Evolutionary conservation across 2,329 filamentous ascomycete species (phyloP), one percentile per base, ranked within the genome.

Genomic region (Penicillium sp.): DNA sequence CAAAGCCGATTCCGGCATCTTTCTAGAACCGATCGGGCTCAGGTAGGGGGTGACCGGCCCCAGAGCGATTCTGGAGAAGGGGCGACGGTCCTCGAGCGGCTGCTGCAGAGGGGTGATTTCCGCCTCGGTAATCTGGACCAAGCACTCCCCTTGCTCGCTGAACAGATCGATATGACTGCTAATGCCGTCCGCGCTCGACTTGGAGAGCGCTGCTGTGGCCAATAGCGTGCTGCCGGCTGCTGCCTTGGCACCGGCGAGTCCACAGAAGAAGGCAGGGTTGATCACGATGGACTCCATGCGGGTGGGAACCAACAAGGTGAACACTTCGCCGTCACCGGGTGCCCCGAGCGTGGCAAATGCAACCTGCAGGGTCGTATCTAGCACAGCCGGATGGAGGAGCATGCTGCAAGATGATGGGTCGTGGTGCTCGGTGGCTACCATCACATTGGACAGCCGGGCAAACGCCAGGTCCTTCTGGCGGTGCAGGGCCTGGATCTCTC

Each of bases 311-410:
- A 35, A 13, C 41, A 49, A 19, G 5, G 44, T 49, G 7, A 15
- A 41, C 8, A 57, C 1, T 19, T 38, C 29, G 2, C 54, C 62
- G 31, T 61, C 54, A 17, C 35, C 58, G 4, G 62, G 62, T n/a
- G 41, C 38, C 6, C 48, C 53, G 31, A 46, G 19, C 7, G 58
- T 58, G 8, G 41, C 53, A 17, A 50, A 13, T 1, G 58, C 15
- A 5, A 26, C 30, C 30, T 64, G 62, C 4, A 64, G n/a, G 3
- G 54, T 50, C 9, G 15, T 46, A 38, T 61, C 58, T 7, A 63
- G 21, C 47, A 57, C 26, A 21, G 35, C 53, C 5, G 57, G 57
- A 45, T 60, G 57, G 26, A 60, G 31, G 4, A 31, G 26, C 7
- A 19, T 11, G 15, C 19, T 15, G 2, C 13, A 4, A 5, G 17